These are phyloP conservation scores for Xylariaceae sp. DNA, from an alignment of 2,329 filamentous ascomycete species.

Conservation along the genomic window DNA sequence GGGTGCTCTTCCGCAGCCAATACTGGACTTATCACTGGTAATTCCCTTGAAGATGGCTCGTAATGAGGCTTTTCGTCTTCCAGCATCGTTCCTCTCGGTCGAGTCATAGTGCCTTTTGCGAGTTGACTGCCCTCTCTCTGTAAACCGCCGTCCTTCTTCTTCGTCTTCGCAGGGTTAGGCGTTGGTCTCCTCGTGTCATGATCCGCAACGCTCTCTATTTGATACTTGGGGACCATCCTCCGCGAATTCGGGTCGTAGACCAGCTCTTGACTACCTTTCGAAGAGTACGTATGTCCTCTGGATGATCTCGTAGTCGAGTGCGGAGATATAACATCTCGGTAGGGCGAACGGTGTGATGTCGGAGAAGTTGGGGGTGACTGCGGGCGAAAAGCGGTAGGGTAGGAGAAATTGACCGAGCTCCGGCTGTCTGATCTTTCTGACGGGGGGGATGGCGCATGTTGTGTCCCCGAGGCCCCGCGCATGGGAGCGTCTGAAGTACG, in stretches of 20 bases:
- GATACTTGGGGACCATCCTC: constrained; percentile 53
- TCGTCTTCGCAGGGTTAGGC: constrained; percentile 40
- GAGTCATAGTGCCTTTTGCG: constrained; percentile 52
- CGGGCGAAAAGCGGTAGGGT: constrained; percentile 45
- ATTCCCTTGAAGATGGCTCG: constrained; percentile 16
- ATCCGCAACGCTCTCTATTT: constrained; percentile 36
- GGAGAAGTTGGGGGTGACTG: constrained; percentile 40
- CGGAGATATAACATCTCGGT: constrained; percentile 15
- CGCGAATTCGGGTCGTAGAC: constrained; percentile 66
- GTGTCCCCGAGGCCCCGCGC: constrained; percentile 30
- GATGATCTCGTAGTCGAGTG: constrained; percentile 18
- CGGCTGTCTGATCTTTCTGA: constrained; percentile 46
- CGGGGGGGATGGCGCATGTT: constrained; percentile 26
- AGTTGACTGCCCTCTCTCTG: constrained; percentile 45
- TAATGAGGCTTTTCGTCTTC: constrained; percentile 29
- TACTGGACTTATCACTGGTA: background rate
- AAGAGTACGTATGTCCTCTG: constrained; percentile 23
- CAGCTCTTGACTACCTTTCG: constrained; percentile 33
- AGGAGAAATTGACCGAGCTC: constrained; percentile 57
- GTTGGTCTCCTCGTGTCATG: constrained; percentile 40
- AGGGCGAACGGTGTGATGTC: constrained; percentile 18
- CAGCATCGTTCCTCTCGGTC: constrained; percentile 48
- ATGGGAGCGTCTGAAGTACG: constrained; percentile 45
- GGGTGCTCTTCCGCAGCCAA: background rate
- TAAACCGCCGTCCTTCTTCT: constrained; percentile 36